Evolutionary conservation across 176 grass and related monocot species (phyloP).

Genomic region (Elaeis guineensis): DNA sequence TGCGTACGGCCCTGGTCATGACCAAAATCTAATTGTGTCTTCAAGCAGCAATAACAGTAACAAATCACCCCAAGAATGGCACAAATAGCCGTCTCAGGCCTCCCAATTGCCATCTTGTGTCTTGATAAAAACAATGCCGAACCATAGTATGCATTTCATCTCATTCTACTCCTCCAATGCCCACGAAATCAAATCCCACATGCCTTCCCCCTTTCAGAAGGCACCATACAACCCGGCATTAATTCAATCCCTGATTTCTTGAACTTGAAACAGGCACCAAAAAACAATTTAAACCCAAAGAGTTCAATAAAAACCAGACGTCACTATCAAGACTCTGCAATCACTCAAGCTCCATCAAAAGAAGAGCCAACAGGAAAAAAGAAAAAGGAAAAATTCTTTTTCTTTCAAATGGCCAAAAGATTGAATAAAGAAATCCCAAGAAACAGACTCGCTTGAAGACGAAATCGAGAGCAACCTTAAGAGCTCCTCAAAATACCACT

Average conservation of each 20-base stretch:
- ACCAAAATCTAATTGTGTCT: not conserved
- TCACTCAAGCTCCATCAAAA: no score
- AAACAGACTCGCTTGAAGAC: no score
- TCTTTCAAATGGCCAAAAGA: no score
- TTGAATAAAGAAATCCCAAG: no score
- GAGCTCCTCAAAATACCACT: no score
- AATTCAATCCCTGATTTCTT: not conserved
- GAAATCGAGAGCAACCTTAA: no score
- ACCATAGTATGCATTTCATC: not conserved
- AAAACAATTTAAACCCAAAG: no score
- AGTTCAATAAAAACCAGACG: no score
- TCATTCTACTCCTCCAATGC: not conserved
- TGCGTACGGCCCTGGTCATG: conserved; percentile 1
- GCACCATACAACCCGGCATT: not conserved
- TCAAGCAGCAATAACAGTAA: not conserved
- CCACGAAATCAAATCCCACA: not conserved
- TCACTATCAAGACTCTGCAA: no score
- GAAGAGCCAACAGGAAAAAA: no score
- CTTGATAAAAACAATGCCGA: not conserved
- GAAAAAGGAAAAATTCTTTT: no score
- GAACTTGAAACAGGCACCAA: not conserved
- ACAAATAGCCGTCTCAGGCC: not conserved
- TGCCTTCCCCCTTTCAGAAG: not conserved
- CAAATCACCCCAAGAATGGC: not conserved
- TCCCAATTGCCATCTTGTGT: not conserved